A percentile compares a stretch with the other conserved stretches of the same genome.
Conservation (phyloP, 1,284 basidiomycete species). For the Bjerkandera adusta region DNA sequence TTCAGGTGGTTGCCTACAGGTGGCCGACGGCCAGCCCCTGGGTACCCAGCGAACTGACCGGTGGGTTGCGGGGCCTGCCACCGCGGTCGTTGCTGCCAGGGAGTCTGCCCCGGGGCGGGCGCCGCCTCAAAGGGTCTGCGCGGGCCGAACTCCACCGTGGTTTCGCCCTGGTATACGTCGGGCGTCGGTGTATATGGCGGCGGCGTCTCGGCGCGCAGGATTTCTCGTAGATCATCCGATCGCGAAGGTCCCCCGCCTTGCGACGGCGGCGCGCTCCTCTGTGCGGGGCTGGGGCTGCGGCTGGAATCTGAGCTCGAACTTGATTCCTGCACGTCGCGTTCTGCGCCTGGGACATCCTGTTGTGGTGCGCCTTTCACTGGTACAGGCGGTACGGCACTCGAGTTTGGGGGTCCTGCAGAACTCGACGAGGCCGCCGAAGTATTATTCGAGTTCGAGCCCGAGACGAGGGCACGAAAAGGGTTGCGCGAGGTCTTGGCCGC, state of each 20-base stretch:
- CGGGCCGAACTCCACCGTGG: slow-evolving; percentile 60
- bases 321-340: slow-evolving; percentile 1
- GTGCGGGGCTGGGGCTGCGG: slow-evolving; percentile 6
- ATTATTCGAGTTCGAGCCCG: too few relatives aligned
- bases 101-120: slow-evolving; percentile 25
- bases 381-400: too few relatives aligned
- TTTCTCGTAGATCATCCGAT: slow-evolving; percentile 39
- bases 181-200: slow-evolving; percentile 65
- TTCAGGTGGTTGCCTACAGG: slow-evolving; percentile 9
- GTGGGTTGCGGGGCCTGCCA: slow-evolving; percentile 12
- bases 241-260: too few relatives aligned
- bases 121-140: slow-evolving; percentile 56
- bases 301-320: neutral
- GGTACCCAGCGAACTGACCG: slow-evolving; percentile 12
- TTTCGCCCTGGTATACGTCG: slow-evolving; percentile 52
- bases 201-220: slow-evolving; percentile 30
- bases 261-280: slow-evolving; percentile 17
- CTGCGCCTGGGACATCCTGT: neutral
- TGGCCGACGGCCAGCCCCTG: slow-evolving; percentile 18
- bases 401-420: too few relatives aligned
- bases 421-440: too few relatives aligned
- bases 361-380: too few relatives aligned
- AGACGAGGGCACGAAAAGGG: too few relatives aligned
- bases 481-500: too few relatives aligned
- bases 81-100: slow-evolving; percentile 14